Evolutionary conservation across 805 yeast genomes (phyloP).

Genomic region (Yarrowia osloensis): DNA sequence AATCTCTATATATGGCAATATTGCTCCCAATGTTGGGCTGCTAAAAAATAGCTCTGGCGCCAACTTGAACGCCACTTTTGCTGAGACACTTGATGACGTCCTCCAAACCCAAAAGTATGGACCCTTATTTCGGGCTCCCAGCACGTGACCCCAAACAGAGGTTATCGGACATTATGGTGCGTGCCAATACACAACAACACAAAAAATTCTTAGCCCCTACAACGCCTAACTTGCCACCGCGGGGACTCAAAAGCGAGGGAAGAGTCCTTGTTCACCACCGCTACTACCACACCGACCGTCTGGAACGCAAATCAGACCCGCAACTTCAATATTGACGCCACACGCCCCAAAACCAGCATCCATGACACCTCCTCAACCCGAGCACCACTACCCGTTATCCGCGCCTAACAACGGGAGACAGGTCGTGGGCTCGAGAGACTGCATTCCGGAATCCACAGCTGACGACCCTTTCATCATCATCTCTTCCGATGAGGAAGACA

Average conservation of each 20-base stretch:
- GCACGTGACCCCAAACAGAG: constrained; percentile 14
- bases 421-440: background rate
- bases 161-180: constrained; percentile 10
- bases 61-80: background rate
- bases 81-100: background rate
- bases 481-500: constrained; percentile 18
- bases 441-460: background rate
- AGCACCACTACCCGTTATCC: background rate
- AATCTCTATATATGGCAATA: background rate
- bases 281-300: background rate
- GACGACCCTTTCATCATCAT: background rate
- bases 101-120: background rate
- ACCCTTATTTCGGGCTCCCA: background rate
- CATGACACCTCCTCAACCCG: background rate
- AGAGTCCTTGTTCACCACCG: background rate
- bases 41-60: too few relatives aligned
- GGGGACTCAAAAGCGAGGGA: constrained; percentile 11
- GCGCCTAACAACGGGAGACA: background rate
- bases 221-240: background rate
- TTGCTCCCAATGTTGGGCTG: too few relatives aligned
- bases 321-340: background rate
- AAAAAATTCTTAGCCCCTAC: background rate
- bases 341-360: background rate
- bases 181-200: background rate
- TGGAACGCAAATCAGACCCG: background rate